These are phyloP conservation scores for Mycena sanguinolenta DNA, from an alignment of 768 basidiomycete species.

Conservation along the genomic window DNA sequence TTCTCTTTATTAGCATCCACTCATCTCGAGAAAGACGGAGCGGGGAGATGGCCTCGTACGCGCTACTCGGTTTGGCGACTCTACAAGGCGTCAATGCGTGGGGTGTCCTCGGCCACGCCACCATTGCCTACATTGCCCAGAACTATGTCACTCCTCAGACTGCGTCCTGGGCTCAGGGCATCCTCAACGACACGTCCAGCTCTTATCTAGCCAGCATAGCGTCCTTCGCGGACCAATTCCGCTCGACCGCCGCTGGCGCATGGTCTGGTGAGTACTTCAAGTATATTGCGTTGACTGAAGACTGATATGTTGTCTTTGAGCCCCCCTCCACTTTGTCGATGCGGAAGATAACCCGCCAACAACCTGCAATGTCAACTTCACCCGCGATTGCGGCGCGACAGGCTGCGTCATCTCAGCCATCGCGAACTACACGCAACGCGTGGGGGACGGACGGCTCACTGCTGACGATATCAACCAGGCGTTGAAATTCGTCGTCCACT, in stretches of 20 bases:
- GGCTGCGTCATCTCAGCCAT: constrained; percentile 48
- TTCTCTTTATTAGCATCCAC: neutral
- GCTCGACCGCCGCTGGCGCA: constrained; percentile 24
- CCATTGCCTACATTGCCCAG: constrained; percentile 40
- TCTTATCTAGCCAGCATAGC: constrained; percentile 44
- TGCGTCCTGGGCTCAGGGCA: constrained; percentile 40
- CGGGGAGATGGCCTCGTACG: constrained; percentile 1
- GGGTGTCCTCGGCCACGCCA: constrained; percentile 43
- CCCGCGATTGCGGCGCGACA: constrained; percentile 49
- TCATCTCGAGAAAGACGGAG: neutral
- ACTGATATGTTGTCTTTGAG: constrained; percentile 46
- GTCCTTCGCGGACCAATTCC: constrained; percentile 38
- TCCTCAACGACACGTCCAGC: constrained; percentile 33
- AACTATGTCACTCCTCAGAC: constrained; percentile 39
- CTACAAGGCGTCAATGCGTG: constrained; percentile 36
- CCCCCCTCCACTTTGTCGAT: constrained; percentile 52
- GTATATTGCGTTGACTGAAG: neutral
- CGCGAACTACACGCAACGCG: constrained; percentile 54
- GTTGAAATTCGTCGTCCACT: constrained; percentile 50
- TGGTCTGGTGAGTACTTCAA: constrained; percentile 17
- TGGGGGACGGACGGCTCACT: constrained; percentile 44
- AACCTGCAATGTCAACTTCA: constrained; percentile 50
- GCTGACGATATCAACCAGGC: constrained; percentile 49
- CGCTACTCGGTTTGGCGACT: constrained; percentile 18
- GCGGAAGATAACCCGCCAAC: constrained; percentile 46